Base-by-base conservation (phyloP, 2,329 filamentous ascomycete species). In the Anisogramma anomala region DNA sequence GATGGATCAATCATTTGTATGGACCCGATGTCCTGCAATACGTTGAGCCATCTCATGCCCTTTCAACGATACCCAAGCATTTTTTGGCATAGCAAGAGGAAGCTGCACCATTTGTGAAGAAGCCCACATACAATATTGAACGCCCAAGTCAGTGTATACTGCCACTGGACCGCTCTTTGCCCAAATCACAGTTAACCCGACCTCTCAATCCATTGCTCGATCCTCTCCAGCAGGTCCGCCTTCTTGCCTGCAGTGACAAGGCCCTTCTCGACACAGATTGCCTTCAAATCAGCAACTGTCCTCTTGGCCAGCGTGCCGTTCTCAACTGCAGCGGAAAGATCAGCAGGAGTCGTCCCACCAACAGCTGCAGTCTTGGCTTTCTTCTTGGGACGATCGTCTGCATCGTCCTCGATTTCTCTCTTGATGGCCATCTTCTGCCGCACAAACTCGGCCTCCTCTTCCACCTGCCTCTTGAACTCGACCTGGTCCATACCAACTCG, bases 401-500 rank as follows among this genome's bases (percentile, higher is more conserved):
- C 40, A 3, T 68, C 67, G 1, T 60, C 63, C 7, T 68, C 69
- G 0, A 63, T 59, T 41, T 74, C 71, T 15, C 71, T 66, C 56
- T 79, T 79, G 32, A 69, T 53, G 1, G 65, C 60, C 32, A 64
- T 64, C 23, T 55, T 56, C 19, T 60, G 56, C 39, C 57, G 54
- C 4, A 64, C 53, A 8, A 55, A 52, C 2, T 51, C 55, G 0
- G 66, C 58, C 43, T 79, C 75, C 7, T 71, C 62, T 22, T 82
- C 74, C 5, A 95, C 68, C 9, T 72, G 69, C 26, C 74, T 66
- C 3, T 83, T 79, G 79, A 88, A 94, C 25, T 84, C 78, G 33
- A 81, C 67, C 8, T 94, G 72, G 54, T 86, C 84, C 2, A 77
- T 74, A 0, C 87, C 88, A 1, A 84, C 82, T 22, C 89, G 78